A percentile compares a stretch with the other conserved stretches of the same genome.
These are phyloP conservation scores for Sporothrix brunneoviolacea DNA, from an alignment of 2,329 filamentous ascomycete species.

Conservation along the genomic window DNA sequence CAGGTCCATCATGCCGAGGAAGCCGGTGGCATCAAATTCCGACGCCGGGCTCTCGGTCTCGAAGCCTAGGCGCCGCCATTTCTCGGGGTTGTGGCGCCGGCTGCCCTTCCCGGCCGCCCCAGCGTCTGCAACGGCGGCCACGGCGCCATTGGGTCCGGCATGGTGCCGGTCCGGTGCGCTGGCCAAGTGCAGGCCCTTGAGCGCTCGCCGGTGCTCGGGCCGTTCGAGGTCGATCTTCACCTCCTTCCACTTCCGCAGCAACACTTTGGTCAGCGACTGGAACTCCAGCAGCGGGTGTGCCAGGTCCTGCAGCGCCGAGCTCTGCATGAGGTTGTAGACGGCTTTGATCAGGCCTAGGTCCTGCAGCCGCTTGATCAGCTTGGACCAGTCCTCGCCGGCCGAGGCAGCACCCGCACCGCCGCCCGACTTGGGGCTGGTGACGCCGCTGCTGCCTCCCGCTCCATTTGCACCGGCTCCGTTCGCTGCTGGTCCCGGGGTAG, in stretches of 20 bases:
- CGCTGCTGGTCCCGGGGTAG: slow-evolving; percentile 4
- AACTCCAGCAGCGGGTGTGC: slow-evolving; percentile 89
- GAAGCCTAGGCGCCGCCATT: slow-evolving; percentile 90
- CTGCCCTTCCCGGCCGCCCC: slow-evolving; percentile 49
- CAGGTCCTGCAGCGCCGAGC: slow-evolving; percentile 82
- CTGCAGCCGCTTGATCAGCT: slow-evolving; percentile 88
- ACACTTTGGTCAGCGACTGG: slow-evolving; percentile 80
- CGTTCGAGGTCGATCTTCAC: slow-evolving; percentile 78
- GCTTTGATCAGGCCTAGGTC: slow-evolving; percentile 89
- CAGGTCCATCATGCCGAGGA: slow-evolving; percentile 94
- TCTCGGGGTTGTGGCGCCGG: slow-evolving; percentile 74
- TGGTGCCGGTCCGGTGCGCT: slow-evolving; percentile 57
- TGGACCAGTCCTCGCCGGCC: slow-evolving; percentile 73
- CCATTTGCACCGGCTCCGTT: slow-evolving; percentile 23
- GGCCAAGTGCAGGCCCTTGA: slow-evolving; percentile 79
- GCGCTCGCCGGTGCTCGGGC: slow-evolving; percentile 76
- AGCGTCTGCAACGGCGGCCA: slow-evolving; percentile 25
- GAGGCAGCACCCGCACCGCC: slow-evolving; percentile 3
- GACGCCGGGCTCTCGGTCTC: slow-evolving; percentile 78
- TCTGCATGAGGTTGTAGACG: slow-evolving; percentile 90
- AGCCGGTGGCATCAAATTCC: slow-evolving; percentile 82
- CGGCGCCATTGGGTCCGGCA: slow-evolving; percentile 24
- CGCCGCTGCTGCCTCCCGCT: slow-evolving; percentile 20
- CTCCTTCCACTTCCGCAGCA: slow-evolving; percentile 82
- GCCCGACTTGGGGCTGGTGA: slow-evolving; percentile 5